Evolutionary conservation across 2,329 filamentous ascomycete genomes (phyloP), one percentile per base, ranked within the genome.

Genomic region (Cladophialophora immunda): DNA sequence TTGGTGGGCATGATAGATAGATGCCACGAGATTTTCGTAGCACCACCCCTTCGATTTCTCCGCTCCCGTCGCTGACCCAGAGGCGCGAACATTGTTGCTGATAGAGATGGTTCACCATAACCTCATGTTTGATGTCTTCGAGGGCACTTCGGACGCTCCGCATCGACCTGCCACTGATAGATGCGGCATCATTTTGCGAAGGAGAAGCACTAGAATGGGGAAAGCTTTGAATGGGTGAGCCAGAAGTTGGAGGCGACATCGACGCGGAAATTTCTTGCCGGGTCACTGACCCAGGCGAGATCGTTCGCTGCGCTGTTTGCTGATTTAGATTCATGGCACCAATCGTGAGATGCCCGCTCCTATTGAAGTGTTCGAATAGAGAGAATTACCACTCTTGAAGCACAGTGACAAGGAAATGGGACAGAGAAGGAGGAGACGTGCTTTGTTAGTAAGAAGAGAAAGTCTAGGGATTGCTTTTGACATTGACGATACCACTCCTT

Each of bases 61-160:
- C 89, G 57, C 84, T 88, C 38, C 85, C 87, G 72, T 92, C 89
- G 34, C 87, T 87, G 22, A 93, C 88, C 91, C 91, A 93, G 36
- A 92, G 83, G 68, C 88, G 86, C 13, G 87, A 86, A 74, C 90
- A 92, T 79, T 93, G 90, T 76, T 93, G 90, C 77, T 93, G 91
- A 78, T 92, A 92, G 29, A 94, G 82, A 76, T 92, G 92, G 79
- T 92, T 93, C 67, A 92, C 90, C 90, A 93, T 93, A 68, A 93
- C 89, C 77, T 93, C 91, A 74, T 92, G 89, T 78, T 90, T 92
- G 78, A 92, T 90, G 69, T 92, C 90, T 67, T 92, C 89, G 11
- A 91, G 78, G 67, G 90, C 84, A 64, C 85, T 87, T 56, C 78
- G 78, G 27, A 75, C 78, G 17, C 84, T 85, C 30, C 77, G 77